These are phyloP conservation scores for Polyporus arcularius DNA, from an alignment of 768 basidiomycete species.

Conservation along the genomic window DNA sequence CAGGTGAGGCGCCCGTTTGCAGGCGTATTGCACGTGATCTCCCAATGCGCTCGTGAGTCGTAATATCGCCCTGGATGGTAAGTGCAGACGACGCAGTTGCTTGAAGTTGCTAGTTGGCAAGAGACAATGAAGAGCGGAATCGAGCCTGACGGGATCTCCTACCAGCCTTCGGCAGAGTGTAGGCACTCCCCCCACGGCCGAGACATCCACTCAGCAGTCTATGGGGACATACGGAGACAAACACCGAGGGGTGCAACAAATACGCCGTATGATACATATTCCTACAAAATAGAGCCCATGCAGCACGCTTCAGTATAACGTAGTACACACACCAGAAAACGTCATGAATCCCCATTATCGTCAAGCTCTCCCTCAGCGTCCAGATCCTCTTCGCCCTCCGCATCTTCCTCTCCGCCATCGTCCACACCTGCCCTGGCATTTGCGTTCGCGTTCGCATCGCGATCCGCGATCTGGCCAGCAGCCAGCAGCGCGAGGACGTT, in stretches of 20 bases:
- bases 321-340: slow-evolving; percentile 11
- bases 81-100: too few species aligned
- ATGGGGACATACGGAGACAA: not conserved
- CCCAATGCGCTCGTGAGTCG: not conserved
- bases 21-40: slow-evolving; percentile 2
- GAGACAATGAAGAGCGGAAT: too few species aligned
- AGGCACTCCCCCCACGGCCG: too few species aligned
- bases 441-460: too few species aligned
- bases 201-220: not conserved
- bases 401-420: slow-evolving; percentile 25
- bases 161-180: too few species aligned
- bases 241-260: not conserved
- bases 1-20: slow-evolving; percentile 13
- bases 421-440: not conserved
- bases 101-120: too few species aligned
- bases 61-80: too few species aligned
- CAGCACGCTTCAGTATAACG: slow-evolving; percentile 17
- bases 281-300: slow-evolving; percentile 6
- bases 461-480: not conserved
- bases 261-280: slow-evolving; percentile 16
- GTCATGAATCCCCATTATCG: slow-evolving; percentile 22
- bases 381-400: slow-evolving; percentile 32
- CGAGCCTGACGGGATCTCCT: too few species aligned
- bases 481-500: not conserved
- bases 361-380: slow-evolving; percentile 37